Conservation (phyloP, 768 basidiomycete species). For the Hericium coralloides region DNA sequence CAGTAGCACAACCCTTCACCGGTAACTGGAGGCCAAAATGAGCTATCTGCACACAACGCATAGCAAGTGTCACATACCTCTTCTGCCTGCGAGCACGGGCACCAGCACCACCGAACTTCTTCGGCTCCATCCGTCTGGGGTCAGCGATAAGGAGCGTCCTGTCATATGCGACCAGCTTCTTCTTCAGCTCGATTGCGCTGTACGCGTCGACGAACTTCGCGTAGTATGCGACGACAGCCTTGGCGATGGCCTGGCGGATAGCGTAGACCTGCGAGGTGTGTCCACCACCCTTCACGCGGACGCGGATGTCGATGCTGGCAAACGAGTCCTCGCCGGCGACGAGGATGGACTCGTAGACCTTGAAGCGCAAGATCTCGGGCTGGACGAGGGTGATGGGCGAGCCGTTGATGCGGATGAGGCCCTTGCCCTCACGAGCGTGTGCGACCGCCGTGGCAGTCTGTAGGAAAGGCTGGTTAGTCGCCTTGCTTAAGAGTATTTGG, state of each 20-base stretch:
- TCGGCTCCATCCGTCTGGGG: conserved; percentile 96
- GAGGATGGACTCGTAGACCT: conserved; percentile 96
- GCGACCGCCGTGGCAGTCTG: conserved; percentile 98
- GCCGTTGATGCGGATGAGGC: conserved; percentile 94
- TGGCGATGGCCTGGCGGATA: conserved; percentile 96
- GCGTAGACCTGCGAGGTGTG: conserved; percentile 99
- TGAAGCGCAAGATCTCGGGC: conserved; percentile 93
- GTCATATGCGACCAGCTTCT: conserved; percentile 95
- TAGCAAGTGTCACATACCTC: conserved; percentile 43
- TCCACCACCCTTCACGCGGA: conserved; percentile 98
- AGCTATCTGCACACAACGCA: not conserved
- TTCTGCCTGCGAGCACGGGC: conserved; percentile 98
- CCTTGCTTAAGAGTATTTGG: not conserved
- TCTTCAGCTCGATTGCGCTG: conserved; percentile 96
- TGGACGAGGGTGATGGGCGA: conserved; percentile 93
- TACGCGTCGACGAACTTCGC: conserved; percentile 98
- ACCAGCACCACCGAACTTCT: conserved; percentile 98
- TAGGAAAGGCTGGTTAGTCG: too few species aligned
- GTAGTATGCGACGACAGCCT: conserved; percentile 96
- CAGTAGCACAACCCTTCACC: conserved; percentile 40
- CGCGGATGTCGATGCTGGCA: conserved; percentile 84
- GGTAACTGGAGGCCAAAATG: conserved; percentile 49
- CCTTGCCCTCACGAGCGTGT: conserved; percentile 92
- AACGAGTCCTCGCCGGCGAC: conserved; percentile 89
- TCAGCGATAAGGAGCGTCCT: conserved; percentile 84